A percentile compares a stretch with the other conserved stretches of the same genome.
phyloP scores from a whole-genome alignment of 1,284 basidiomycete species.

The Tilletia horrida region DNA sequence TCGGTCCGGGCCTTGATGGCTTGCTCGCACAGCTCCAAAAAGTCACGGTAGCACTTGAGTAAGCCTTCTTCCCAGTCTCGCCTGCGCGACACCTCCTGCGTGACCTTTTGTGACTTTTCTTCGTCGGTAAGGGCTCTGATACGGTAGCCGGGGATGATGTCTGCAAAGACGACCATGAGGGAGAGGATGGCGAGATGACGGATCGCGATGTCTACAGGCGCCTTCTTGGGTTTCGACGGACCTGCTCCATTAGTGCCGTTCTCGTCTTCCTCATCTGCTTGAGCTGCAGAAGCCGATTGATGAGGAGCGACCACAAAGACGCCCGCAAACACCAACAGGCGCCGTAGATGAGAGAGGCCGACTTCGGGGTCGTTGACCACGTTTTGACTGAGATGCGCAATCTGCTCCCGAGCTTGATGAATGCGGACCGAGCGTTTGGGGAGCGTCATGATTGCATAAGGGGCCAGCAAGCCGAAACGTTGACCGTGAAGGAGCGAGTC shows the following conservation, averaged over 20 bases:
- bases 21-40: constrained; percentile 76
- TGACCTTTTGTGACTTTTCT: constrained; percentile 88
- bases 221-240: constrained; percentile 25
- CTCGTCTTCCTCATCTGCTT: background rate
- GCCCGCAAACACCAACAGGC: constrained; percentile 38
- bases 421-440: constrained; percentile 24
- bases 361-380: constrained; percentile 50
- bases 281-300: background rate
- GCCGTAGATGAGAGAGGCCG: constrained; percentile 38
- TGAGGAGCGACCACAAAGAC: constrained; percentile 26
- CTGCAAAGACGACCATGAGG: constrained; percentile 89
- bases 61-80: constrained; percentile 97
- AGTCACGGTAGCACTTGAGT: constrained; percentile 81
- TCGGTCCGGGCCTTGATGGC: constrained; percentile 66
- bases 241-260: background rate
- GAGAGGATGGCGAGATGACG: constrained; percentile 85
- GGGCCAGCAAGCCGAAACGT: constrained; percentile 42
- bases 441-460: constrained; percentile 38
- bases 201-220: constrained; percentile 71
- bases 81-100: constrained; percentile 82
- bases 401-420: constrained; percentile 47
- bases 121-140: constrained; percentile 84
- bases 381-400: constrained; percentile 48
- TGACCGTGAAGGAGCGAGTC: constrained; percentile 37
- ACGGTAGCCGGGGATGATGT: constrained; percentile 75